These are phyloP conservation scores for Scolecobasidium constrictum DNA, from an alignment of 2,329 filamentous ascomycete species.

Conservation along the genomic window DNA sequence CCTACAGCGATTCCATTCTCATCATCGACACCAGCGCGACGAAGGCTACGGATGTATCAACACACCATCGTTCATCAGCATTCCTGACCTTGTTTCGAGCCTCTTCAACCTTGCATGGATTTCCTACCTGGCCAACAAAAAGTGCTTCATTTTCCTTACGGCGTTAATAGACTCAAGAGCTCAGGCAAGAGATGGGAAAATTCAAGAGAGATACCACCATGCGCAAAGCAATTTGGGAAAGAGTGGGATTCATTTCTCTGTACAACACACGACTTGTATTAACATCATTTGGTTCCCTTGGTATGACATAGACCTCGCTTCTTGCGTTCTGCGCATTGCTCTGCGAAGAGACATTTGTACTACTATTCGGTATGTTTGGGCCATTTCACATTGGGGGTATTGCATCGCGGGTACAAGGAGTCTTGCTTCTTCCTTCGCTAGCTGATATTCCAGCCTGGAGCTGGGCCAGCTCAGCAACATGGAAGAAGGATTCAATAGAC, in stretches of 20 bases:
- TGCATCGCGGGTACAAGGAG: not conserved
- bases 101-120: slow-evolving; percentile 1
- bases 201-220: too few relatives aligned
- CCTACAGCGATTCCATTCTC: not conserved
- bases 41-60: slow-evolving; percentile 10
- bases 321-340: not conserved
- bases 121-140: not conserved
- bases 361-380: not conserved
- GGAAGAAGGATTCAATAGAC: slow-evolving; percentile 1
- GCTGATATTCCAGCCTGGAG: not conserved
- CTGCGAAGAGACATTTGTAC: too few relatives aligned
- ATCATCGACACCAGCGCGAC: too few relatives aligned
- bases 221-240: not conserved
- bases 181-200: not conserved
- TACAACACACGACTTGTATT: not conserved
- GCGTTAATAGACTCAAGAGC: not conserved
- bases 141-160: not conserved
- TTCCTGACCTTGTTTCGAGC: not conserved
- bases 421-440: not conserved
- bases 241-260: not conserved
- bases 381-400: not conserved
- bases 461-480: not conserved
- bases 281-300: not conserved
- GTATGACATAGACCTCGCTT: slow-evolving; percentile 1
- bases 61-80: slow-evolving; percentile 9